phyloP scores from a whole-genome alignment of 768 basidiomycete genomes.

The Lyophyllum shimeji region DNA sequence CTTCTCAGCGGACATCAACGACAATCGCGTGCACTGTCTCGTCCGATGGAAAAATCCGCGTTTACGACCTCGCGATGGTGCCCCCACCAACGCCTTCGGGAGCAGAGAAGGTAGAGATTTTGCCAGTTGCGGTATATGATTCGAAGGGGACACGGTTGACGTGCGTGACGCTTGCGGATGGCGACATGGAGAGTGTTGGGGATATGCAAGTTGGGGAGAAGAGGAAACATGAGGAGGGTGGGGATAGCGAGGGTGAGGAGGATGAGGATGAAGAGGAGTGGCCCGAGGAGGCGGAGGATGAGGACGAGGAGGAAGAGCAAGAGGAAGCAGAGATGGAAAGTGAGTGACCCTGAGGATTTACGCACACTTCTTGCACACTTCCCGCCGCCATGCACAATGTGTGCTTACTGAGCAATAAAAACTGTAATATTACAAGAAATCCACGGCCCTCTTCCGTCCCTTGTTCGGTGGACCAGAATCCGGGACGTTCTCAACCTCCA shows the following conservation, averaged over 20 bases:
- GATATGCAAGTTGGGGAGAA: conserved; percentile 17
- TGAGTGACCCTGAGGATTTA: conserved; percentile 9
- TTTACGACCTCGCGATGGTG: conserved; percentile 68
- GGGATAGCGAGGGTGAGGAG: conserved; percentile 18
- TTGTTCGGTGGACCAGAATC: conserved; percentile 24
- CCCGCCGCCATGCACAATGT: too few relatives aligned
- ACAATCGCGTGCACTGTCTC: conserved; percentile 77
- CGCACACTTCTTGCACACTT: not conserved
- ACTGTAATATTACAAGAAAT: conserved; percentile 81
- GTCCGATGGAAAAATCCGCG: conserved; percentile 83
- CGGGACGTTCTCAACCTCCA: conserved; percentile 15
- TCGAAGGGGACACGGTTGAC: conserved; percentile 23
- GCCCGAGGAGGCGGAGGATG: conserved; percentile 27
- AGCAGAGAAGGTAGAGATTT: conserved; percentile 21
- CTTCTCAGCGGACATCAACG: conserved; percentile 39
- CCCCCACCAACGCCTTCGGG: conserved; percentile 27
- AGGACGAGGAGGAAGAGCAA: conserved; percentile 20
- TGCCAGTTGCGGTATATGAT: conserved; percentile 20
- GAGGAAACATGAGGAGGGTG: conserved; percentile 21
- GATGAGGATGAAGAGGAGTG: conserved; percentile 22
- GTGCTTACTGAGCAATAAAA: too few relatives aligned
- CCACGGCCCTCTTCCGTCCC: conserved; percentile 70
- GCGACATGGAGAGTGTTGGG: conserved; percentile 16
- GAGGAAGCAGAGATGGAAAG: conserved; percentile 24
- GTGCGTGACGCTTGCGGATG: conserved; percentile 34